A percentile compares a stretch with the other conserved stretches of the same genome.
These are phyloP conservation scores for Aspergillus carlsbadensis DNA, from an alignment of 495 filamentous ascomycete genomes.

Conservation along the genomic window DNA sequence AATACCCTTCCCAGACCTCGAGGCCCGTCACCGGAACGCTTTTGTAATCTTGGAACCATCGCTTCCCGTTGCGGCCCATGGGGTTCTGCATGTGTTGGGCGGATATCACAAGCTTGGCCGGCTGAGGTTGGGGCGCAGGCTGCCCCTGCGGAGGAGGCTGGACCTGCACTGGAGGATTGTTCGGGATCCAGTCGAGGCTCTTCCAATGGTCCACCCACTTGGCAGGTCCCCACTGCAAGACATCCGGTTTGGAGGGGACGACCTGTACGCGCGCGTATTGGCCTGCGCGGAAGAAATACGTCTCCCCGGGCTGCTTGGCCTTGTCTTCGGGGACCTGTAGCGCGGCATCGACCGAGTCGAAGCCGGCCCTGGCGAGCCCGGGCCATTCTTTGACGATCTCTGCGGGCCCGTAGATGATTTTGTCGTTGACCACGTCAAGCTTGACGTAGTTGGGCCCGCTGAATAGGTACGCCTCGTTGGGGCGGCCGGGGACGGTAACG, in stretches of 20 bases:
- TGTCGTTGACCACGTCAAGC: constrained; percentile 4
- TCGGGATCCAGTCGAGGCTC: constrained; percentile 17
- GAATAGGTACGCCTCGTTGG: constrained; percentile 17
- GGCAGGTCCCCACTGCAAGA: constrained; percentile 3
- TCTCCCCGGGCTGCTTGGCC: background rate
- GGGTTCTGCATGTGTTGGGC: too few species aligned
- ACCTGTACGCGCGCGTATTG: constrained; percentile 15
- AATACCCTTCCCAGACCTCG: too few species aligned
- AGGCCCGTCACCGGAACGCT: too few species aligned
- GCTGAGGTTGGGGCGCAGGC: too few species aligned
- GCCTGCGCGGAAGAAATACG: constrained; percentile 15
- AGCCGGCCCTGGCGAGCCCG: constrained; percentile 7
- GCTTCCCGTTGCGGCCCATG: too few species aligned
- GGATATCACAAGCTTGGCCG: too few species aligned
- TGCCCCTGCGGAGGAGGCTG: too few species aligned
- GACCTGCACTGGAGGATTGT: too few species aligned
- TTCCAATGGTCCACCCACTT: constrained; percentile 14
- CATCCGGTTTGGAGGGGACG: constrained; percentile 4
- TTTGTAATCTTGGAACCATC: too few species aligned
- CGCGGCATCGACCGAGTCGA: constrained; percentile 16
- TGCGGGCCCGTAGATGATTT: constrained; percentile 7
- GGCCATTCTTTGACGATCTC: constrained; percentile 11
- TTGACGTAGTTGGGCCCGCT: constrained; percentile 13
- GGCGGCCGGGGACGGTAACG: constrained; percentile 3
- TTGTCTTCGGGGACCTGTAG: constrained; percentile 4